Percentiles rank a stretch among this genome's conserved stretches.
phyloP scores from a whole-genome alignment of 805 yeast genomes.

The Ogataea sp. region DNA sequence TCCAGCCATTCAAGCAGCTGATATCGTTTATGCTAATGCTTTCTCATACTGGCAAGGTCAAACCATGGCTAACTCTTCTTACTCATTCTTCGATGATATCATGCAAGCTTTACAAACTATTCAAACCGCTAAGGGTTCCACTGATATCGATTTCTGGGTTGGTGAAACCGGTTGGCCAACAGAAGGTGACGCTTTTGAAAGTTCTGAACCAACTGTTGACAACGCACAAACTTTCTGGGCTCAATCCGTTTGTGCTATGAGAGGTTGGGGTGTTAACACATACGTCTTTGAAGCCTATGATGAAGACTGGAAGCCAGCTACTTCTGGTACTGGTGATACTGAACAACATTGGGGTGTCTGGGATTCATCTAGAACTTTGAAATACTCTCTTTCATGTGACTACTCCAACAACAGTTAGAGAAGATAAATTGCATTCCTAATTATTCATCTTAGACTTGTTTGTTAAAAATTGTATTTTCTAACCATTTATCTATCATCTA shows the following conservation, averaged over 20 bases:
- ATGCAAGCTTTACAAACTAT: conserved; percentile 93
- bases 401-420: conserved; percentile 18
- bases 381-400: conserved; percentile 40
- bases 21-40: conserved; percentile 86
- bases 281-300: conserved; percentile 92
- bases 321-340: conserved; percentile 77
- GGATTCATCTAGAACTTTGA: conserved; percentile 38
- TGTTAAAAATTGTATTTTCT: too few species aligned
- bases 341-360: conserved; percentile 96
- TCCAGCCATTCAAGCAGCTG: conserved; percentile 73
- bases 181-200: conserved; percentile 64
- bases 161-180: conserved; percentile 99
- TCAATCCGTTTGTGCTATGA: conserved; percentile 83
- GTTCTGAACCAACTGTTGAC: conserved; percentile 55
- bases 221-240: conserved; percentile 83
- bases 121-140: conserved; percentile 79
- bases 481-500: too few species aligned
- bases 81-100: conserved; percentile 91
- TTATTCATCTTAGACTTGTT: neutral
- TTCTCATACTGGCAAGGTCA: conserved; percentile 99
- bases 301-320: conserved; percentile 92
- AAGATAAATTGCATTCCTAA: neutral
- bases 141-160: conserved; percentile 86
- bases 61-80: conserved; percentile 70
- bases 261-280: conserved; percentile 94